Base-by-base conservation (phyloP, 1,139 yeast genomes). In the Yamadazyma diddensiae region DNA sequence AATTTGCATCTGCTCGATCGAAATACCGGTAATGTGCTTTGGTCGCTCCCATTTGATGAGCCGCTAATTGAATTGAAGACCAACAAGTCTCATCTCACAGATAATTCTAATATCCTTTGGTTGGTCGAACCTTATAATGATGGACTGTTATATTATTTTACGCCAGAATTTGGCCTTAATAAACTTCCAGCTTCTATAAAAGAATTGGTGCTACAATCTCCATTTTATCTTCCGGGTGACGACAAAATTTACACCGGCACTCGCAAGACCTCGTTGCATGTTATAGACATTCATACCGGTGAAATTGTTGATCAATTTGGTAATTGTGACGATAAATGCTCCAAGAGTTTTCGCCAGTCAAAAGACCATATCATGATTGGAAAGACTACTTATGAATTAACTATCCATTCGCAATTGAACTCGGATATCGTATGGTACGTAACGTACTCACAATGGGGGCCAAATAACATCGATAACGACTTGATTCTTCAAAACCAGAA, bases 241-340 rank as follows among this genome's bases (percentile, higher is more conserved):
- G 94, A 88, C 52, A 87, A 85, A 49, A 77, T 88, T 3, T 92
- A 88, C 55, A 90, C 97, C 0, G 98, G 98, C 2, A 72, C 81
- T 5, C 68, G 94, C 39, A 76, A 72, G 31, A 81, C 97, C 0
- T 79, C 90, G 1, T 67, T 92, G 37, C 85, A 81, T 50, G 76
- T 86, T 4, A 70, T 92, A 21, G 80, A 90, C 52, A 73, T 88
- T 3, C 63, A 65, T 24, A 82, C 86, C 0, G 99, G 99, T 1
- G 78, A 80, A 43, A 65, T 90, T n/a, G 47, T 83, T 6, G 77
- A 81, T 11, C 74, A 79, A 0, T 88, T 77, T 57, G 97, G 97
- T 2, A 41, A 45, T 30, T 35, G 37, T 30, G 27, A 31, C 9
- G 35, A 35, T 15, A 34, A 33, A 11, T 31, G 38, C 14, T 9